Percentiles rank a stretch among this genome's conserved stretches.
These are phyloP conservation scores for Eragrostis tef DNA, from an alignment of 202 grass and related monocot genomes.

Conservation along the genomic window DNA sequence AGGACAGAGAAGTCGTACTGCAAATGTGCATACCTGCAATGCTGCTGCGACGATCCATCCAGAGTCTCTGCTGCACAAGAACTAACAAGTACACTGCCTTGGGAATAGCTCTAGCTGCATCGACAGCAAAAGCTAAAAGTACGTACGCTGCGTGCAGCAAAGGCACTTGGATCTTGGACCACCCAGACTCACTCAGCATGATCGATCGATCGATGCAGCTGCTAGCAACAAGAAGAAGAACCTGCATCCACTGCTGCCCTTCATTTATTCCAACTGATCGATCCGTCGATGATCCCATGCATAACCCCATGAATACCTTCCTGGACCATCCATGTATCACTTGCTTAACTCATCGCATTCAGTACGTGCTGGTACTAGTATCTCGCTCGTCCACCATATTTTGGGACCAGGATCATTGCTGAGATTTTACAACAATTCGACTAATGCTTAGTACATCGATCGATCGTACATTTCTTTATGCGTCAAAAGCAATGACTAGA, in stretches of 20 bases:
- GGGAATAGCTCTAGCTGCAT: slow-evolving; percentile 25
- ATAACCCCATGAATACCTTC: slow-evolving; percentile 24
- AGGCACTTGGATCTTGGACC: neutral
- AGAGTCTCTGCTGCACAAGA: neutral
- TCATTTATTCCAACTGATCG: slow-evolving; percentile 23
- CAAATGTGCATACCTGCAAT: neutral
- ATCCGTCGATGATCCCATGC: slow-evolving; percentile 19
- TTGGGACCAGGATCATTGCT: neutral
- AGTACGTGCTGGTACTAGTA: neutral
- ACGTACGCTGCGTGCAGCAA: neutral
- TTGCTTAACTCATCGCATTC: neutral
- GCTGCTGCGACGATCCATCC: neutral
- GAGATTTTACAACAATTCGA: neutral
- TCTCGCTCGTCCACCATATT: neutral
- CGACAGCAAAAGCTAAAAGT: slow-evolving; percentile 26
- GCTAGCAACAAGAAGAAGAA: slow-evolving; percentile 47
- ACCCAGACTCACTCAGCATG: neutral
- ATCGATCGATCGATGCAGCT: neutral
- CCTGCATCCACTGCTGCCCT: slow-evolving; percentile 22
- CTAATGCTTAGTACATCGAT: neutral
- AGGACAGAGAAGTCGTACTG: neutral
- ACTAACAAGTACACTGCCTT: slow-evolving; percentile 37
- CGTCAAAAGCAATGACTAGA: no score
- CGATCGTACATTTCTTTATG: neutral
- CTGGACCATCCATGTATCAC: neutral